A percentile compares a stretch with the other conserved stretches of the same genome.
Evolutionary conservation across 371 early-diverging fungal species (phyloP).

Genomic region (Nematocida parisii): DNA sequence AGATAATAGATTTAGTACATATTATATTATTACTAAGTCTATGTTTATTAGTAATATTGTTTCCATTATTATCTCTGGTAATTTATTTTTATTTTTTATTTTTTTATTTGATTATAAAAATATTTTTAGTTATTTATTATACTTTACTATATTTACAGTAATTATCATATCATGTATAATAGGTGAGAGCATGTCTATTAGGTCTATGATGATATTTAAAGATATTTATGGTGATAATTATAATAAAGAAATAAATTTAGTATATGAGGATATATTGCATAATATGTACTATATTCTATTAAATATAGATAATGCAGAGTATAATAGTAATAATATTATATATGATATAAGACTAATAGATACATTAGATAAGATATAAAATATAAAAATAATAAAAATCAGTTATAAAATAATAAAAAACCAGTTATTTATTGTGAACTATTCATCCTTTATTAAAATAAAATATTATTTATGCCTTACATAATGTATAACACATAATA

Average conservation of each 20-base stretch:
- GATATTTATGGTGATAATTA: background rate
- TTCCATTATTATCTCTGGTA: background rate
- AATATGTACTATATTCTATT: background rate
- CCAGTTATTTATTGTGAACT: no score
- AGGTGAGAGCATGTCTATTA: background rate
- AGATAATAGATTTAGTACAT: background rate
- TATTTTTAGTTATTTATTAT: background rate
- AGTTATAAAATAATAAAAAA: background rate
- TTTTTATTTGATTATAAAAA: background rate
- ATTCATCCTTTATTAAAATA: no score
- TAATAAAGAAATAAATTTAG: background rate
- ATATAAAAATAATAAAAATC: background rate
- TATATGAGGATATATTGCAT: background rate
- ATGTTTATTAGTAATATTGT: background rate
- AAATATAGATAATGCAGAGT: background rate
- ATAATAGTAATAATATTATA: background rate
- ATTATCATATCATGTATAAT: background rate
- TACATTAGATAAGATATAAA: background rate
- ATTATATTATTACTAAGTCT: slow-evolving; percentile 5
- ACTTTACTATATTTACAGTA: background rate
- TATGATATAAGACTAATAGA: background rate
- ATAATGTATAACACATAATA: no score
- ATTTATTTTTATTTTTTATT: background rate
- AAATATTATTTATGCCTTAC: no score
- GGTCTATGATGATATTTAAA: background rate